These are phyloP conservation scores for Artomyces pyxidatus DNA, from an alignment of 768 basidiomycete genomes.

Conservation along the genomic window DNA sequence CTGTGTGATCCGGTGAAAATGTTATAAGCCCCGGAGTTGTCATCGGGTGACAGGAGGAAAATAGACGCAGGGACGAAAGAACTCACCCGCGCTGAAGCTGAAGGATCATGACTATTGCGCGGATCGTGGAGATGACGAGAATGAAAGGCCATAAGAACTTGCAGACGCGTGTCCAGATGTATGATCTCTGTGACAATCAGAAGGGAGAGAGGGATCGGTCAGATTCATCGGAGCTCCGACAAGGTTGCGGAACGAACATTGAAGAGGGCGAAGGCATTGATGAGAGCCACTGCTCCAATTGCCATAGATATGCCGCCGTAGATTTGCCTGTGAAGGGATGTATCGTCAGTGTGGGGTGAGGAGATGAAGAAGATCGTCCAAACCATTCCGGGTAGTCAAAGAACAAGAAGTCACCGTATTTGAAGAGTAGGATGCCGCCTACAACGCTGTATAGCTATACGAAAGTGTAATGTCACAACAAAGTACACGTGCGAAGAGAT, in stretches of 20 bases:
- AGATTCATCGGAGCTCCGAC: constrained; percentile 17
- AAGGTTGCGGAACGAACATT: constrained; percentile 34
- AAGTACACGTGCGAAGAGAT: constrained; percentile 1
- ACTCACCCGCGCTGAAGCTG: constrained; percentile 61
- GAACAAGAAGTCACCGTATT: constrained; percentile 54
- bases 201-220: constrained; percentile 6
- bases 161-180: constrained; percentile 56
- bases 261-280: constrained; percentile 52
- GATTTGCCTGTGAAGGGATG: constrained; percentile 40
- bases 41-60: constrained; percentile 7
- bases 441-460: constrained; percentile 55
- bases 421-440: constrained; percentile 56
- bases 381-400: constrained; percentile 64
- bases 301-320: constrained; percentile 59
- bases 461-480: constrained; percentile 3
- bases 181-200: constrained; percentile 45
- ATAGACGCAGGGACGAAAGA: constrained; percentile 21
- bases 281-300: constrained; percentile 41
- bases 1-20: constrained; percentile 29
- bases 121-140: constrained; percentile 53
- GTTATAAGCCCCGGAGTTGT: constrained; percentile 2
- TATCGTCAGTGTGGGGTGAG: constrained; percentile 1
- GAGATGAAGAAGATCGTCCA: constrained; percentile 5
- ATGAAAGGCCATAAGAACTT: constrained; percentile 67
- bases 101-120: constrained; percentile 67